Evolutionary conservation across 208 protist genomes (phyloP).

Genomic region (Porcisia deanei): DNA sequence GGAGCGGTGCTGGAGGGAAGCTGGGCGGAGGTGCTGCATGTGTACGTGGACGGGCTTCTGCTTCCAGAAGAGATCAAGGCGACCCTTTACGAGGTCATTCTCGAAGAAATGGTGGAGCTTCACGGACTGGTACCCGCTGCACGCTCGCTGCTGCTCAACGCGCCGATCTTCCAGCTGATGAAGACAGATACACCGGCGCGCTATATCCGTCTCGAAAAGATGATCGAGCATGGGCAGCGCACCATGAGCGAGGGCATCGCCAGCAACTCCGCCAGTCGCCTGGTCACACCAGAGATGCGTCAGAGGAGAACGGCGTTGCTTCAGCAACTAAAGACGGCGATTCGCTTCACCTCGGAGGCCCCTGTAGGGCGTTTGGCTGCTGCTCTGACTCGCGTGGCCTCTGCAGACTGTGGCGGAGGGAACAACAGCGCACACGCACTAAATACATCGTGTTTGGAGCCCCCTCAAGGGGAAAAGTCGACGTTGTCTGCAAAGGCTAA

Average conservation of each 20-base stretch:
- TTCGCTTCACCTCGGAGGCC: constrained; percentile 51
- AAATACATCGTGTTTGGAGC: not conserved
- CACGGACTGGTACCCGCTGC: constrained; percentile 65
- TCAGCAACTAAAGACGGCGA: constrained; percentile 46
- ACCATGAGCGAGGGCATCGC: constrained; percentile 10
- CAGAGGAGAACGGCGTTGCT: constrained; percentile 48
- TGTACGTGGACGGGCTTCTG: constrained; percentile 65
- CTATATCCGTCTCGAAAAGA: constrained; percentile 62
- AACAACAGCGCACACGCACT: not conserved
- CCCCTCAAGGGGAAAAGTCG: not conserved
- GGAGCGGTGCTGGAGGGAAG: constrained; percentile 63
- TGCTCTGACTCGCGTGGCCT: constrained; percentile 30
- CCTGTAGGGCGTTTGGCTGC: constrained; percentile 53
- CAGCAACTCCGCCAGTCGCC: constrained; percentile 8
- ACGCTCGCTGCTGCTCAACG: constrained; percentile 71
- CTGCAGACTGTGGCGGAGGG: not conserved
- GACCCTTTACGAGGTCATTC: constrained; percentile 74
- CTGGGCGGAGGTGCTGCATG: constrained; percentile 70
- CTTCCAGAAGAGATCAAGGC: constrained; percentile 71
- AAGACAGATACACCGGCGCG: constrained; percentile 43
- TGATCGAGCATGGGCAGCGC: constrained; percentile 45
- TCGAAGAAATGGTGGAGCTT: constrained; percentile 78
- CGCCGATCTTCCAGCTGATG: constrained; percentile 73
- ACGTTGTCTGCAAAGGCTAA: not conserved
- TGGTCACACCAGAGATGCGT: constrained; percentile 33